A percentile compares a stretch with the other conserved stretches of the same genome.
Conservation (phyloP, 768 basidiomycete genomes). For the Suillus cothurnatus region DNA sequence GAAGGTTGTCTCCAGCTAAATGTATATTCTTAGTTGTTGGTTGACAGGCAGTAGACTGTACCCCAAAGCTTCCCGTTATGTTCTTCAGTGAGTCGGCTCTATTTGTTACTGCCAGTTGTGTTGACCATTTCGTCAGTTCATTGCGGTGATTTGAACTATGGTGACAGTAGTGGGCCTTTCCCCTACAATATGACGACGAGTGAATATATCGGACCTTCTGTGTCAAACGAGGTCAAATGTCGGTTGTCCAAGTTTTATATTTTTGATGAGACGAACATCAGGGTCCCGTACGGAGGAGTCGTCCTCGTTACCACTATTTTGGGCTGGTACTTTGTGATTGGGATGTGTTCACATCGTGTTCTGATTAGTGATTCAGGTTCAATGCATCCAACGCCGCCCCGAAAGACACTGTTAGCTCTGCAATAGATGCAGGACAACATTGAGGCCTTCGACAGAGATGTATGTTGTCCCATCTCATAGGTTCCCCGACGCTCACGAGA, state of each 20-base stretch:
- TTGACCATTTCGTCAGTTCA: slow-evolving; percentile 17
- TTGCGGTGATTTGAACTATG: slow-evolving; percentile 20
- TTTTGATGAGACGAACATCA: too few species aligned
- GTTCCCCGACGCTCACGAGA: background rate
- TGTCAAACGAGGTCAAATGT: background rate
- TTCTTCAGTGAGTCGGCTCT: slow-evolving; percentile 10
- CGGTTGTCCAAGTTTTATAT: too few species aligned
- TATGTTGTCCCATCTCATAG: slow-evolving; percentile 1
- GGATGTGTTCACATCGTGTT: background rate
- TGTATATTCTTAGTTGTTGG: slow-evolving; percentile 15
- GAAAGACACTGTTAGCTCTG: too few species aligned
- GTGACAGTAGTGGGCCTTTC: slow-evolving; percentile 19
- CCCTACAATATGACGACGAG: slow-evolving; percentile 20
- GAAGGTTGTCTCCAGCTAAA: background rate
- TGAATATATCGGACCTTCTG: slow-evolving; percentile 23
- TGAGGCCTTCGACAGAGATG: slow-evolving; percentile 41
- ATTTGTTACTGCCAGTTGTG: background rate
- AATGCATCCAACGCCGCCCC: slow-evolving; percentile 28
- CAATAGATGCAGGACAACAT: slow-evolving; percentile 41
- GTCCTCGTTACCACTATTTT: too few species aligned
- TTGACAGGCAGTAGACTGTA: background rate
- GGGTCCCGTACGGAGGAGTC: too few species aligned
- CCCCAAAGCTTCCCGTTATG: slow-evolving; percentile 23
- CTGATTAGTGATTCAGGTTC: slow-evolving; percentile 12
- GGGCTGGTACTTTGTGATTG: slow-evolving; percentile 16